These are phyloP conservation scores for Alternaria sp. DNA, from an alignment of 2,329 filamentous ascomycete genomes.

Conservation along the genomic window DNA sequence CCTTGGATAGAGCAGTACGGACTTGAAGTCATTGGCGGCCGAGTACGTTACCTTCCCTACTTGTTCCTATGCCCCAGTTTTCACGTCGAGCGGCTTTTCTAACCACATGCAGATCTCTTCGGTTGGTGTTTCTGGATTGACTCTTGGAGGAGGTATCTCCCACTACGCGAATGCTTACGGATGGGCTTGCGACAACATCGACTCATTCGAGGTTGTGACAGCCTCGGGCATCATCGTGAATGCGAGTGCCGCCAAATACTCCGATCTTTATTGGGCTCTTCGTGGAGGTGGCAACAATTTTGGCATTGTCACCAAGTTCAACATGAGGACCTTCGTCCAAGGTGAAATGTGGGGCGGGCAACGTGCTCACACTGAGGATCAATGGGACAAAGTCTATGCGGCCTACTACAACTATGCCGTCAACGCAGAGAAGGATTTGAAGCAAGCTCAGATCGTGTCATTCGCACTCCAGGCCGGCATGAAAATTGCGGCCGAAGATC, in stretches of 20 bases:
- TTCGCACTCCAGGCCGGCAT: slow-evolving; percentile 28
- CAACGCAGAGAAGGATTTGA: slow-evolving; percentile 25
- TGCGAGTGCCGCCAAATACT: slow-evolving; percentile 33
- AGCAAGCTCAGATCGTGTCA: slow-evolving; percentile 32
- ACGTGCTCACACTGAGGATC: slow-evolving; percentile 20
- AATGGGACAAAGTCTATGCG: slow-evolving; percentile 32
- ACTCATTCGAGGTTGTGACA: slow-evolving; percentile 43
- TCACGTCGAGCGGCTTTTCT: not conserved
- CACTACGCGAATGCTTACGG: slow-evolving; percentile 35
- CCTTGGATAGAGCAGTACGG: slow-evolving; percentile 37
- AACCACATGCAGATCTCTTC: slow-evolving; percentile 17
- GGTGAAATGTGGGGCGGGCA: slow-evolving; percentile 42
- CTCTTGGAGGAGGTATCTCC: slow-evolving; percentile 37
- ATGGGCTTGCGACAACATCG: slow-evolving; percentile 45
- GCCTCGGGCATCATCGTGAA: slow-evolving; percentile 28
- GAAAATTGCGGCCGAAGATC: slow-evolving; percentile 29
- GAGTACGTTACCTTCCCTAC: slow-evolving; percentile 23
- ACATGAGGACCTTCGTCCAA: slow-evolving; percentile 33
- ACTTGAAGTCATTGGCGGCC: slow-evolving; percentile 43
- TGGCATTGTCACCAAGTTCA: slow-evolving; percentile 46
- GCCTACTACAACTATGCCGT: slow-evolving; percentile 26
- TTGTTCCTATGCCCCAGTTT: not conserved
- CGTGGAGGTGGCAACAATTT: slow-evolving; percentile 49
- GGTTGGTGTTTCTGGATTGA: slow-evolving; percentile 29
- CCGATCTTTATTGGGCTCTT: slow-evolving; percentile 52